Evolutionary conservation across 2,329 filamentous ascomycete genomes (phyloP).

Genomic region (Fusarium torulosum): DNA sequence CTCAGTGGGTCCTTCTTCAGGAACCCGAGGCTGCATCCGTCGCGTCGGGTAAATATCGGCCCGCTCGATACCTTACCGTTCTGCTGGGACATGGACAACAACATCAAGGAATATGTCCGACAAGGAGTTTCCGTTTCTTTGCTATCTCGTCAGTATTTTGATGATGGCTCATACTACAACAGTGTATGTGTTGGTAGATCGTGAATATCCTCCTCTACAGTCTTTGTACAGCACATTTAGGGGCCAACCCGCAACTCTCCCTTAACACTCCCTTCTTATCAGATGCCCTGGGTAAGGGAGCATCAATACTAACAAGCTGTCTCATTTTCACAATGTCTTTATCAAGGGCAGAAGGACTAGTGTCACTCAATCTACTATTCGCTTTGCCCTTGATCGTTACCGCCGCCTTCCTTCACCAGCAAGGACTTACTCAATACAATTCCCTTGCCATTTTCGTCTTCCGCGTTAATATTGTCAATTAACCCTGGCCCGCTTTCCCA

Average conservation of each 20-base stretch:
- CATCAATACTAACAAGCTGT: slow-evolving; percentile 3
- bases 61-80: slow-evolving; percentile 30
- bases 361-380: not conserved
- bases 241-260: slow-evolving; percentile 5
- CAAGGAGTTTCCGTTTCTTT: not conserved
- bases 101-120: not conserved
- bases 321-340: slow-evolving; percentile 5
- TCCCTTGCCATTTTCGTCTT: not conserved
- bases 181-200: not conserved
- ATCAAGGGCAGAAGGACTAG: slow-evolving; percentile 14
- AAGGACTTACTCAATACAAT: not conserved
- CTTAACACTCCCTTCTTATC: slow-evolving; percentile 13
- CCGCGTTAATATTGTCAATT: not conserved
- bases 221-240: not conserved
- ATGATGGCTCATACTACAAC: not conserved
- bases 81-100: slow-evolving; percentile 37
- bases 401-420: not conserved
- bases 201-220: not conserved
- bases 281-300: slow-evolving; percentile 35
- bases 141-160: not conserved
- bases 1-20: slow-evolving; percentile 41
- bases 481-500: slow-evolving; percentile 9
- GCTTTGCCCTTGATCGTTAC: not conserved
- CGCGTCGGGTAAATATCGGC: slow-evolving; percentile 47
- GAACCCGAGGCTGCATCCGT: slow-evolving; percentile 20